Base-by-base conservation (phyloP, 371 early-diverging fungal species). In the Dinochytrium kinnereticum region DNA sequence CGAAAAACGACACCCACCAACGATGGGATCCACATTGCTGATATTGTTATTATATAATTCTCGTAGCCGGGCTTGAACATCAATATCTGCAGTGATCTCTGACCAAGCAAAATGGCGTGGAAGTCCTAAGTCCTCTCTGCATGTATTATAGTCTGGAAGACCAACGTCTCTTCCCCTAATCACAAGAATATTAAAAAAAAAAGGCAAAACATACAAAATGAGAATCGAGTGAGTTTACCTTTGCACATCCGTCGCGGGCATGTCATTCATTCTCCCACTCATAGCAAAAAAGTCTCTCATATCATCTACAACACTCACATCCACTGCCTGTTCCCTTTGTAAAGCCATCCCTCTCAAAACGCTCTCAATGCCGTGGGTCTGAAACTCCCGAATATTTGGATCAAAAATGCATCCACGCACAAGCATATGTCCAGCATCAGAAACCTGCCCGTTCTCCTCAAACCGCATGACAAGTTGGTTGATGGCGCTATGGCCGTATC, bases 401-500 rank as follows among this genome's bases (percentile, higher is more conserved):
- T 61, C 71, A 49, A 77, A 78, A 10, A 70, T 53, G 2, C 72
- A 66, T 24, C 77, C 74, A 24, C 78, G 66, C n/a, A 82, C 34
- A 1, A 77, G 50, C 66, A 78, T 51, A 64, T 80, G 79, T 1
- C 81, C 83, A 37, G 65, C 73, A 19, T 21, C 73, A 31, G 75
- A 72, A 21, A 68, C 59, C 33, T 79, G 49, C 33, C 83, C 81
- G 33, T 78, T 64, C n/a, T 81, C 77, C 71, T 79, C 77, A 3
- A 78, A 21, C 3, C 83, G 74, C 28, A 72, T 28, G 38, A 83
- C 69, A 21, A 72, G 36, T 36, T 51, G 44, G 66, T 72, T 77
- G 59, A 83, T 26, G 21, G 74, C 72, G 34, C 55, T 64, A 70
- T 83, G 81, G 36, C 79, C 81, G 51, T 81, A 83, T 24, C 81